Evolutionary conservation across 2,329 filamentous ascomycete genomes (phyloP).

Genomic region (Cadophora luteo-olivacea): DNA sequence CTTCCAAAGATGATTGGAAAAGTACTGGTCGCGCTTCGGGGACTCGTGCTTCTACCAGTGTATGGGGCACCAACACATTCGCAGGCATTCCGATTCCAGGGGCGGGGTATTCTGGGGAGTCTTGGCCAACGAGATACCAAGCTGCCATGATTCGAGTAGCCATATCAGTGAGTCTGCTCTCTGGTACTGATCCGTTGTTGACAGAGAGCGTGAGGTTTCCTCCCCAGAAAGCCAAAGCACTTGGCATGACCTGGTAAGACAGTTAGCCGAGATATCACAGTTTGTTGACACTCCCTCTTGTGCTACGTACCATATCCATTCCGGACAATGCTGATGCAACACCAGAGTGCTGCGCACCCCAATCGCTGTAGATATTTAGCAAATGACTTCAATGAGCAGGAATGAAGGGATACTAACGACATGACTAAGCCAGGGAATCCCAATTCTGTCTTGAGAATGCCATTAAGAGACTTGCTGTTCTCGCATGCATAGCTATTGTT

Average conservation of each 20-base stretch:
- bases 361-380: constrained; percentile 58
- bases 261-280: not conserved
- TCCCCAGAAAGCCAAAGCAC: constrained; percentile 33
- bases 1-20: constrained; percentile 64
- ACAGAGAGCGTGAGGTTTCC: constrained; percentile 46
- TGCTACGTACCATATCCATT: constrained; percentile 64
- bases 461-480: constrained; percentile 81
- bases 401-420: constrained; percentile 47
- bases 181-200: constrained; percentile 52
- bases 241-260: constrained; percentile 27
- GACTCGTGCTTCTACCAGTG: constrained; percentile 61
- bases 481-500: constrained; percentile 74
- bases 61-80: constrained; percentile 56
- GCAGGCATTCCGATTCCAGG: constrained; percentile 56
- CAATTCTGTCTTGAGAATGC: constrained; percentile 81
- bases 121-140: constrained; percentile 66
- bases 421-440: constrained; percentile 89
- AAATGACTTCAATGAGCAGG: not conserved
- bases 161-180: constrained; percentile 65
- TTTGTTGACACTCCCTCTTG: not conserved
- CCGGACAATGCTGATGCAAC: constrained; percentile 80
- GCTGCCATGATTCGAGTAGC: constrained; percentile 64
- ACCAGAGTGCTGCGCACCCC: constrained; percentile 82
- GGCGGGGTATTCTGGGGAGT: constrained; percentile 45
- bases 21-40: constrained; percentile 47